Evolutionary conservation across 306 rosid genomes (phyloP), one percentile per base, ranked within the genome.

Genomic region (Abrus precatorius): DNA sequence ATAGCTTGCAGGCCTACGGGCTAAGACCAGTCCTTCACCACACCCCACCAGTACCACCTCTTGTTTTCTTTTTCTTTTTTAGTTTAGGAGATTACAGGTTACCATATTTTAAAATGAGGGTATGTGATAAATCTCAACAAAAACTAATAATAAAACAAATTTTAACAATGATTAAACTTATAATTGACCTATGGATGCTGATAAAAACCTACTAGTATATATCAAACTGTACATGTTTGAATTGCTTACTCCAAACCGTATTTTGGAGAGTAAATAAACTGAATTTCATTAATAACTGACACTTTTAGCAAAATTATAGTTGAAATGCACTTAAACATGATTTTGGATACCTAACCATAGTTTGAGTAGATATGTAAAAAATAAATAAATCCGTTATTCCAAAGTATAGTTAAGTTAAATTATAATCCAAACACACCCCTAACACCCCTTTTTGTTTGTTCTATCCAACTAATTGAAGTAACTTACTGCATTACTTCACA

Each of bases 361-460:
- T 57, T 8, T 56, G 34, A 56, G 62, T 27, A 56, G 5, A 56
- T 7, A 5, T 56, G 62, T 20, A 27, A 27, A 7, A 13, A n/a
- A 4, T 1, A 27, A 2, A 27, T 7, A 6, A 20, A 11, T 56
- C 34, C 5, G 0, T 56, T 27, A 56, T 28, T 33, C 34, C 5
- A 27, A 54, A 54, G 10, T 54, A 54, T 20, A 20, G 20, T 20
- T 20, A 20, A 20, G 20, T 20, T 0, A 60, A 60, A 32, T 13
- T 32, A 57, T 29, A 30, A 30, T 9, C 66, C 43, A 60, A 60
- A 60, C 41, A 32, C 41, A 1, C 3, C 44, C 44, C 2, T 6
- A 63, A 9, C 20, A 20, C 20, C 6, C 30, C 47, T 63, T 63
- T 63, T 63, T 36, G 69, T 66, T 66, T 66, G 50, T 27, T 66